Percentiles rank a stretch among this genome's conserved stretches.
Conservation (phyloP, 179 eudicot genomes). For the Beta lomatogona region DNA sequence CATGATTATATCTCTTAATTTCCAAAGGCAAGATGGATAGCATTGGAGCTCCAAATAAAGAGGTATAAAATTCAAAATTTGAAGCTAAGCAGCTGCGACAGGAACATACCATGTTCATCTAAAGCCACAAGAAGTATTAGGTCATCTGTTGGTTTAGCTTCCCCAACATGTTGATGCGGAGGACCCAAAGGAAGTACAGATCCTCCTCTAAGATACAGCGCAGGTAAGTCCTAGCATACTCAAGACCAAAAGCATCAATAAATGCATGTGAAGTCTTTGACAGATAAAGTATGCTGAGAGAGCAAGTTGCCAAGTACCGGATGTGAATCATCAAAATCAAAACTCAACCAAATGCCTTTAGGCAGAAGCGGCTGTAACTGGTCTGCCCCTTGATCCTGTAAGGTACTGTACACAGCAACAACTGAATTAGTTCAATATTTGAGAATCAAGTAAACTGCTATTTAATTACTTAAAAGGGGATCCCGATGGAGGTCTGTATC, state of each 20-base stretch:
- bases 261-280: neutral
- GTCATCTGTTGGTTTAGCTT: conserved; percentile 78
- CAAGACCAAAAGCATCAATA: conserved; percentile 23
- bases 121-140: conserved; percentile 81
- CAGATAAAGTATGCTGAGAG: conserved; percentile 13
- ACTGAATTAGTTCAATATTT: conserved; percentile 16
- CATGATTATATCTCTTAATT: neutral
- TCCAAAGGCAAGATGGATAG: neutral
- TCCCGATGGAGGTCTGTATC: neutral
- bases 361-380: conserved; percentile 67
- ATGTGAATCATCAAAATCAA: conserved; percentile 95
- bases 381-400: conserved; percentile 52
- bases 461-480: neutral
- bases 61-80: neutral
- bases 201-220: conserved; percentile 79
- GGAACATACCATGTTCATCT: conserved; percentile 74
- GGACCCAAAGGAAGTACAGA: conserved; percentile 80
- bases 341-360: conserved; percentile 80
- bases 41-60: neutral
- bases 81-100: neutral
- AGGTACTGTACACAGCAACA: conserved; percentile 54
- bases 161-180: conserved; percentile 78
- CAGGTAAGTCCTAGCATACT: conserved; percentile 74
- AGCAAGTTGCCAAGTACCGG: conserved; percentile 53
- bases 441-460: neutral